Conservation (phyloP, 202 grass and related monocot genomes). For the Setaria italica region DNA sequence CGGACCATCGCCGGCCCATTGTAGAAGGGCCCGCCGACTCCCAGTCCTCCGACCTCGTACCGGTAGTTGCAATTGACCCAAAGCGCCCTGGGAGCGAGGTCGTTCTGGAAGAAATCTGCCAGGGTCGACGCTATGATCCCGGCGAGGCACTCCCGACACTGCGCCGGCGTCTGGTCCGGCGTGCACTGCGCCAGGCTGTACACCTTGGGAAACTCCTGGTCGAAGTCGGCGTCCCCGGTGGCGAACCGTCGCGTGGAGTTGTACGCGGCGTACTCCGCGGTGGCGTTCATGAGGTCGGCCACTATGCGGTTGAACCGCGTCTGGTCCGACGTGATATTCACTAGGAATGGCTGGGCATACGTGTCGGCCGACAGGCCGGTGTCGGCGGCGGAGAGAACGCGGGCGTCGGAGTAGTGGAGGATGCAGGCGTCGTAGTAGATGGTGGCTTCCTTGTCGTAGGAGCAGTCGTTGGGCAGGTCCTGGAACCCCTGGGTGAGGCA, state of each 20-base stretch:
- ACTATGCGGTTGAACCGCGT: conserved; percentile 38
- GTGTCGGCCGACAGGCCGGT: not conserved
- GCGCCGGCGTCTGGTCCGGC: conserved; percentile 20
- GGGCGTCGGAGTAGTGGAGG: conserved; percentile 56
- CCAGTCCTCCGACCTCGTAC: conserved; percentile 28
- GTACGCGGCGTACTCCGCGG: conserved; percentile 35
- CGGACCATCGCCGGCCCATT: conserved; percentile 27
- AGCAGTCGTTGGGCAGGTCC: conserved; percentile 44
- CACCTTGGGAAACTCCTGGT: conserved; percentile 31
- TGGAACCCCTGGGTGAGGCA: conserved; percentile 52
- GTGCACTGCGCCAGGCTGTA: conserved; percentile 62
- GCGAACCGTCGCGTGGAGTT: conserved; percentile 49
- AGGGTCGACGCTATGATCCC: not conserved
- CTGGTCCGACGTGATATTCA: conserved; percentile 31
- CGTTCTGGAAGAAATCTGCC: no score
- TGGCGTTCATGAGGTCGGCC: conserved; percentile 44
- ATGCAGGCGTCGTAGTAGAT: conserved; percentile 65
- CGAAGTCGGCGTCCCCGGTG: conserved; percentile 37
- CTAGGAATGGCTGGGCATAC: no score
- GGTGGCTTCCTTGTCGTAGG: conserved; percentile 50
- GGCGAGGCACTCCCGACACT: conserved; percentile 47
- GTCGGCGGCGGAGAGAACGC: conserved; percentile 14
- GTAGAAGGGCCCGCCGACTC: conserved; percentile 23
- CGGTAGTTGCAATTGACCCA: conserved; percentile 38
- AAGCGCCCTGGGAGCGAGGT: not conserved